Percentiles rank a stretch among this genome's conserved stretches.
These are phyloP conservation scores for Sanghuangporus sanghuang DNA, from an alignment of 1,284 basidiomycete species.

Conservation along the genomic window DNA sequence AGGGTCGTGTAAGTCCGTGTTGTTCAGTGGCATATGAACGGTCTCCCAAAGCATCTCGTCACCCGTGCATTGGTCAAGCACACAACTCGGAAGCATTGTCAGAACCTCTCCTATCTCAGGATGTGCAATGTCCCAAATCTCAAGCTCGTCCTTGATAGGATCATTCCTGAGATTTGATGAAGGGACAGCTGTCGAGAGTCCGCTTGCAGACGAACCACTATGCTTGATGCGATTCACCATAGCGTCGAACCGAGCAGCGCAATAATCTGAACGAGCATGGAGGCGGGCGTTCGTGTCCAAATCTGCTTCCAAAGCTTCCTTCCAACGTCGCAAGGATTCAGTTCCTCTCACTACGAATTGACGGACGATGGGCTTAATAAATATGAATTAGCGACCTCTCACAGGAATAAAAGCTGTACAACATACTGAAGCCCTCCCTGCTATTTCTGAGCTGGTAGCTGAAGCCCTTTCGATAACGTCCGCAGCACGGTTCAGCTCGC, in stretches of 20 bases:
- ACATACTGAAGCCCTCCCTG: background rate
- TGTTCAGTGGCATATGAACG: background rate
- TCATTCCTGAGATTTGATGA: background rate
- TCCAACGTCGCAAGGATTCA: background rate
- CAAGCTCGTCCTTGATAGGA: background rate
- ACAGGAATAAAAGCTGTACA: background rate
- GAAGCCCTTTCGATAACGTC: background rate
- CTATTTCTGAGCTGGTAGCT: background rate
- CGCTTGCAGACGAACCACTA: background rate
- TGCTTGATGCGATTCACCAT: background rate
- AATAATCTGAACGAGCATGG: background rate
- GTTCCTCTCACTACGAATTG: background rate
- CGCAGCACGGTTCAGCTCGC: background rate
- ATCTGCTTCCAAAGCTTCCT: background rate
- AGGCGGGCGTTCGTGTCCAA: background rate
- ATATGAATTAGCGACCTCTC: background rate
- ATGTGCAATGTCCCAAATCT: constrained; percentile 1
- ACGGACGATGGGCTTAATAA: background rate
- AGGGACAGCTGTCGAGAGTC: background rate
- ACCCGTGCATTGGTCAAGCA: background rate
- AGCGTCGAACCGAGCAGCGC: background rate
- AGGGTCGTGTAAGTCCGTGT: background rate
- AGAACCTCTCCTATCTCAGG: constrained; percentile 2
- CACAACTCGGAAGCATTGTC: background rate
- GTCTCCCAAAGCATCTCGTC: background rate